These are phyloP conservation scores for Chlorella sp. DNA, from an alignment of 139 green algal genomes.

Conservation along the genomic window DNA sequence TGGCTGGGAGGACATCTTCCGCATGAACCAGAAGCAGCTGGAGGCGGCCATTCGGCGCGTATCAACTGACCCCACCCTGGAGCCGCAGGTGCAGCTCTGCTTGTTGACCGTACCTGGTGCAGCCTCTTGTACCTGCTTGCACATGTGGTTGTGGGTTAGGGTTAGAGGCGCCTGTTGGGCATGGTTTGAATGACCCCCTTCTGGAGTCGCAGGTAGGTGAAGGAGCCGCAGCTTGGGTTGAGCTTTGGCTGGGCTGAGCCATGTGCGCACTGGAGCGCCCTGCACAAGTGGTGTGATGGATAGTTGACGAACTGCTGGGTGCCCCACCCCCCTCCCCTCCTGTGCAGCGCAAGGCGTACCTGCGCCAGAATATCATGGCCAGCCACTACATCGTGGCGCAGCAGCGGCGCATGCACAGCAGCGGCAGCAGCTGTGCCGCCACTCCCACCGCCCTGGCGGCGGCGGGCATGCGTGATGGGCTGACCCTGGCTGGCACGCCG, in stretches of 20 bases:
- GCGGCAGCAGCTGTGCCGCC: slow-evolving; percentile 44
- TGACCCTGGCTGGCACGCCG: neutral
- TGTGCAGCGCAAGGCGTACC: slow-evolving; percentile 90
- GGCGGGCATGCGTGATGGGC: neutral
- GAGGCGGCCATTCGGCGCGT: slow-evolving; percentile 94
- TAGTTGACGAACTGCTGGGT: neutral
- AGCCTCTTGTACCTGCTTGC: no score
- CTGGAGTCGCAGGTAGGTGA: no score
- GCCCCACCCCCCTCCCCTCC: neutral
- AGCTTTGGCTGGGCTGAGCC: no score
- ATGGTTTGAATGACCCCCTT: no score
- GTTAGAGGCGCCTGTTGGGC: no score
- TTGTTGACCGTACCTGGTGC: no score
- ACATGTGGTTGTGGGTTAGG: no score
- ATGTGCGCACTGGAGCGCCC: no score
- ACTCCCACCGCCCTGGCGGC: slow-evolving; percentile 20
- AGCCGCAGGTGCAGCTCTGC: no score
- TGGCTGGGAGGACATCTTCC: slow-evolving; percentile 98
- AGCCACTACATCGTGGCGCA: slow-evolving; percentile 86
- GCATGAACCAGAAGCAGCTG: slow-evolving; percentile 99
- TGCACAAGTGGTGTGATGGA: no score
- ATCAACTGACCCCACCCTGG: slow-evolving; percentile 85
- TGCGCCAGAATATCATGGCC: slow-evolving; percentile 98
- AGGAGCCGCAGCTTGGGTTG: no score
- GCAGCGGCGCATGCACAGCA: slow-evolving; percentile 72